Base-by-base conservation (phyloP, 306 rosid species). In the Malus sieversii region DNA sequence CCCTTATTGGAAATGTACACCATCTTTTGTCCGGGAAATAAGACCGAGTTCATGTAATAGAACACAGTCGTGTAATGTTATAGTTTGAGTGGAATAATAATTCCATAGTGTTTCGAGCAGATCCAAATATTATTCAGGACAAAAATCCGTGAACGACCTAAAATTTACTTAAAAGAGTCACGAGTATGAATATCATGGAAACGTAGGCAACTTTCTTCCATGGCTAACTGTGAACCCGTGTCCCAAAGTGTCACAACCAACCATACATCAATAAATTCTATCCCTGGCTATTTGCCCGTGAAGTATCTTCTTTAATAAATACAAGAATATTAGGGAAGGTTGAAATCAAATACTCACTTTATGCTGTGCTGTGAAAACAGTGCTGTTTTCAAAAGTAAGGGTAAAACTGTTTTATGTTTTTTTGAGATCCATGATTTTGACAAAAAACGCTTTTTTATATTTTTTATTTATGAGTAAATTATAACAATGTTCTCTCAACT, bases 191-290 rank as follows among this genome's bases (percentile, higher is more conserved):
- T 33, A 10, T 32, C 64, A n/a, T 19, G 20, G 8, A 52, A 59
- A 53, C 16, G 15, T 71, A 53, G 64, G 75, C 48, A 71, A 46
- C 48, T 53, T 53, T 11, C 38, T 32, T 53, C 20, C 25, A 8
- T 38, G 35, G 66, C 25, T 38, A n/a, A 72, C 76, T 58, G 67
- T 72, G 30, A 58, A 23, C 66, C 67, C 76, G 67, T 72, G 76
- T n/a, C 19, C 7, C 25, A 6, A 8, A 16, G 18, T 60, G 65
- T 65, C 38, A 19, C 45, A 8, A 44, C n/a, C 72, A 5, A n/a
- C 14, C 32, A 44, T 22, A 6, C 29, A 13, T 3, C 15, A 65
- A 65, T 2, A 30, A 16, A 63, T 15, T 63, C n/a, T 30, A 3
- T 57, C 7, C 19, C 6, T 15, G 15, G 19, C 61, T 3, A n/a